Percentiles rank a stretch among this genome's conserved stretches.
Conservation (phyloP, 78 protist genomes). For the Dictyostelium intermedium region DNA sequence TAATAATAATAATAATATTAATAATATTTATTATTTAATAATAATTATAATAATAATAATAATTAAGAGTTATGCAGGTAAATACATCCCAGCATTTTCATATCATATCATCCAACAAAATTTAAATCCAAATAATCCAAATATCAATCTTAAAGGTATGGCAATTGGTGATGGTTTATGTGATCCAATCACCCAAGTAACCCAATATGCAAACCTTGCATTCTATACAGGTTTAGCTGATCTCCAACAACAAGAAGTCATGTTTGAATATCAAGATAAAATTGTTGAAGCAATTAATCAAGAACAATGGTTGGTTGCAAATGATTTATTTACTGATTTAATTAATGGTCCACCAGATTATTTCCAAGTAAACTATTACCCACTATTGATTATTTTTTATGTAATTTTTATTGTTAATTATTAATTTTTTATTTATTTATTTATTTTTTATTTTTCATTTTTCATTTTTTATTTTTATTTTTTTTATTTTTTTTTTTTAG, state of each 20-base stretch:
- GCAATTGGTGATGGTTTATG: conserved; percentile 86
- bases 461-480: neutral
- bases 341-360: conserved; percentile 74
- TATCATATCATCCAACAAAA: conserved; percentile 55
- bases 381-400: too few species aligned
- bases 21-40: neutral
- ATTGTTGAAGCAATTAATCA: conserved; percentile 33
- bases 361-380: conserved; percentile 40
- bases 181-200: conserved; percentile 55
- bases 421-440: too few species aligned
- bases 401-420: too few species aligned
- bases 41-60: neutral
- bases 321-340: conserved; percentile 61
- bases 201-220: conserved; percentile 73
- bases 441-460: neutral
- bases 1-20: neutral
- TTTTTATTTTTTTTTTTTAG: too few species aligned
- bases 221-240: conserved; percentile 69
- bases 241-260: conserved; percentile 2
- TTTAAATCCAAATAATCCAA: neutral
- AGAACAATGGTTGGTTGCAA: conserved; percentile 44
- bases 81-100: conserved; percentile 84
- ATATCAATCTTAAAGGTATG: conserved; percentile 68
- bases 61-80: conserved; percentile 79
- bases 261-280: conserved; percentile 67